Evolutionary conservation across 2,329 filamentous ascomycete species (phyloP), one percentile per base, ranked within the genome.

Genomic region (Ceratocystis diversiconidia): DNA sequence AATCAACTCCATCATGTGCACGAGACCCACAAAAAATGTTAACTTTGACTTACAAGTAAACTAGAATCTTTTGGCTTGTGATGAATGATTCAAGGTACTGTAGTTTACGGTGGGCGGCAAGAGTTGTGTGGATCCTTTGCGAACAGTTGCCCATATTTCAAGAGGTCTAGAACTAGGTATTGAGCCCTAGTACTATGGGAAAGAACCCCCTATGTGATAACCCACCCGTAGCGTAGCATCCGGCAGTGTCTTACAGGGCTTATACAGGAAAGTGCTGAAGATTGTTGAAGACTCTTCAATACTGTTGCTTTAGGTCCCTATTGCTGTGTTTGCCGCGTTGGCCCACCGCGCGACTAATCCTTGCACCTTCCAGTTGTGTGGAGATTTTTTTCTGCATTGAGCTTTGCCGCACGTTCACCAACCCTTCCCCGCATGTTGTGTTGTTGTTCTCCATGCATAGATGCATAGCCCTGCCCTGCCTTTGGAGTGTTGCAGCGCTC

Each of bases 371-470:
- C n/a, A 12, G 3, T 25, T 22, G 15, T 22, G 46, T 48, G 46
- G 46, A 19, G 46, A 22, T 22, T 48, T 48, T 48, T 19, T 48
- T n/a, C 46, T 48, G 46, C 12, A 22, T 7, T 25, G 22, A 15
- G 52, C 19, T 32, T 28, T 30, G 52, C 52, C 25, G 46, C 46
- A 19, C 48, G 48, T 22, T 10, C n/a, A 25, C 48, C 48, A 52
- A 32, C 2, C 28, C 55, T 59, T 36, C 55, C 55, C 55, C 55
- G 30, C 55, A 59, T 32, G 28, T 5, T 19, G 28, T 36, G 28
- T 59, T 59, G 55, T 59, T 59, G 55, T 59, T 59, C 12, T 59
- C 19, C 28, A n/a, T 12, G 55, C 32, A 52, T n/a, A 55, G 19
- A 15, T 55, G 22, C 25, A n/a, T 7, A 36, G 5, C 17, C 17